These are phyloP conservation scores for Auricularia cornea DNA, from an alignment of 768 basidiomycete genomes.

Conservation along the genomic window DNA sequence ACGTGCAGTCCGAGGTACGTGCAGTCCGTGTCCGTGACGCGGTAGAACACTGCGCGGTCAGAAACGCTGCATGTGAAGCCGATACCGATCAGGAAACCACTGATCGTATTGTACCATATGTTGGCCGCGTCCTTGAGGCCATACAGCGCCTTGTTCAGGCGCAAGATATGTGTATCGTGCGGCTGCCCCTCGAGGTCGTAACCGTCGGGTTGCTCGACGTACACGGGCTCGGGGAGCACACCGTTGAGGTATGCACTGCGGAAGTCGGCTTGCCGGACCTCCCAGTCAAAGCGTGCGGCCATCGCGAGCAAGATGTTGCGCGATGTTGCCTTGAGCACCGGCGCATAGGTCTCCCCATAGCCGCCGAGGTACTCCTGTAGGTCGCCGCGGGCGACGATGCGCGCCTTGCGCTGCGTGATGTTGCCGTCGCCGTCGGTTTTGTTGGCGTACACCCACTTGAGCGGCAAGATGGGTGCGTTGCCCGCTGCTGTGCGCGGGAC, in stretches of 20 bases:
- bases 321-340: slow-evolving; percentile 14
- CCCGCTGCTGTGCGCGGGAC: slow-evolving; percentile 9
- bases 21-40: slow-evolving; percentile 3
- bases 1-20: slow-evolving; percentile 27
- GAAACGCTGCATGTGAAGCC: slow-evolving; percentile 23
- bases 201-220: slow-evolving; percentile 28
- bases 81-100: slow-evolving; percentile 19
- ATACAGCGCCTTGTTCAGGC: slow-evolving; percentile 22
- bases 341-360: slow-evolving; percentile 16
- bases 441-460: slow-evolving; percentile 19
- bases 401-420: slow-evolving; percentile 12
- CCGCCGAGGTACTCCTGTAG: slow-evolving; percentile 30
- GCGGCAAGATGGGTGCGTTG: slow-evolving; percentile 15
- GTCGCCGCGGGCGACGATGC: slow-evolving; percentile 37
- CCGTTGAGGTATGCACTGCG: slow-evolving; percentile 34
- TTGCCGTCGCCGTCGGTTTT: slow-evolving; percentile 22
- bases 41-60: slow-evolving; percentile 28
- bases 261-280: slow-evolving; percentile 31
- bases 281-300: slow-evolving; percentile 27
- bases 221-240: slow-evolving; percentile 19
- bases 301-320: slow-evolving; percentile 29
- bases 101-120: slow-evolving; percentile 28
- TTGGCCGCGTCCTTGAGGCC: slow-evolving; percentile 29
- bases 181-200: slow-evolving; percentile 13
- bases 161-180: slow-evolving; percentile 8